phyloP scores from a whole-genome alignment of 352 stramenopile species.

The Pythium insidiosum region DNA sequence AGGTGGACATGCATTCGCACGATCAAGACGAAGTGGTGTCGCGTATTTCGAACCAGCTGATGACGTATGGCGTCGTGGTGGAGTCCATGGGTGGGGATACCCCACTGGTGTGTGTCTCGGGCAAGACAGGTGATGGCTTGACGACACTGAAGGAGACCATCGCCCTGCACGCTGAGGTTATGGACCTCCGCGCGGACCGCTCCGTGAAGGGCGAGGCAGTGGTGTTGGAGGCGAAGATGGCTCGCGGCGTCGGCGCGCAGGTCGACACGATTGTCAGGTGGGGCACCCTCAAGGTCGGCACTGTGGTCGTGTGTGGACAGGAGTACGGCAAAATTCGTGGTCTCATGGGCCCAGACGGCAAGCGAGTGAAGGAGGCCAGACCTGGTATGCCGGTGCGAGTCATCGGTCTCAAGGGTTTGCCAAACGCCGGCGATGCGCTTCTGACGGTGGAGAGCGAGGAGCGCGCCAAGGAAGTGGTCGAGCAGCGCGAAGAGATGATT shows the following conservation, averaged over 20 bases:
- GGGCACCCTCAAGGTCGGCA: constrained; percentile 92
- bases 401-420: constrained; percentile 77
- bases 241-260: constrained; percentile 91
- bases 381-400: constrained; percentile 90
- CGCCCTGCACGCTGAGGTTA: constrained; percentile 93
- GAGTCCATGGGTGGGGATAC: constrained; percentile 94
- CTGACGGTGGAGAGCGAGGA: constrained; percentile 70
- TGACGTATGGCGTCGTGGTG: constrained; percentile 90
- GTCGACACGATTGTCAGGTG: constrained; percentile 96
- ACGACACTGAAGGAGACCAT: constrained; percentile 97
- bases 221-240: constrained; percentile 95
- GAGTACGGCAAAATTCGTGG: constrained; percentile 92
- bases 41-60: constrained; percentile 82
- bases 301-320: constrained; percentile 93
- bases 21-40: constrained; percentile 56
- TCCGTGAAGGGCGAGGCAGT: constrained; percentile 87
- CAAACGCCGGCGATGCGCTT: constrained; percentile 71
- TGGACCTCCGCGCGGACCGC: constrained; percentile 93
- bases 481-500: constrained; percentile 58
- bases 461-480: constrained; percentile 69
- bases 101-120: constrained; percentile 92
- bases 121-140: constrained; percentile 91
- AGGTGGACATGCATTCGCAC: constrained; percentile 90
- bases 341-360: constrained; percentile 55
- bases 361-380: constrained; percentile 83